Evolutionary conservation across 345 rosid species (phyloP).

Genomic region (Viola odorata): DNA sequence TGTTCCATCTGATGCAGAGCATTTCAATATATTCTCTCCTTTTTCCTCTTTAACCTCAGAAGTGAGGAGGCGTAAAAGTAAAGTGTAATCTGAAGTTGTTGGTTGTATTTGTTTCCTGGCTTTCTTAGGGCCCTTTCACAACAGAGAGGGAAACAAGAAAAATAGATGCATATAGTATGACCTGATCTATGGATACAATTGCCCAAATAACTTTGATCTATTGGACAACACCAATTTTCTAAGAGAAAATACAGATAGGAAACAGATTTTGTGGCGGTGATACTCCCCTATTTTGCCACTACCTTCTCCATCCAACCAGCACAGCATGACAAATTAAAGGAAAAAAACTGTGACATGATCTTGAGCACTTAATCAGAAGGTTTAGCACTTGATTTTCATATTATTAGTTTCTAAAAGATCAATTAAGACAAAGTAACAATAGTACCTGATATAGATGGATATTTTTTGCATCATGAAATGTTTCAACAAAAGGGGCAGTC

Average conservation of each 20-base stretch:
- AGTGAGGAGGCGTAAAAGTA: too few relatives aligned
- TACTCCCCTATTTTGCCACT: background rate
- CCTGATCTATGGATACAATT: too few relatives aligned
- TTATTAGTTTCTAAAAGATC: background rate
- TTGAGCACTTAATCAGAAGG: background rate
- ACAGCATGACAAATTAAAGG: background rate
- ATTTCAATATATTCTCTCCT: too few relatives aligned
- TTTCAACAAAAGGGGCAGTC: constrained; percentile 62
- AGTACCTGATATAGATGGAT: constrained; percentile 76
- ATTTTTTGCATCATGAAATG: constrained; percentile 48
- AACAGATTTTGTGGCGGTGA: background rate
- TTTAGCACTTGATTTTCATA: background rate
- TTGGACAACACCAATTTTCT: too few relatives aligned
- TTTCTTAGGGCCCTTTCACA: too few relatives aligned
- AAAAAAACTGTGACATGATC: background rate
- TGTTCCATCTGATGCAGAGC: too few relatives aligned
- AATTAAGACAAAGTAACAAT: constrained; percentile 1
- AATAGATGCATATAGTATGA: too few relatives aligned
- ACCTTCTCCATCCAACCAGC: background rate
- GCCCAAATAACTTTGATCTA: too few relatives aligned
- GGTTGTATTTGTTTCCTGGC: too few relatives aligned
- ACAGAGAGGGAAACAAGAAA: too few relatives aligned
- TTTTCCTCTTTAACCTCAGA: too few relatives aligned
- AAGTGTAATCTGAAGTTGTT: too few relatives aligned
- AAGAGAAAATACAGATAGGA: background rate